A percentile compares a stretch with the other conserved stretches of the same genome.
Evolutionary conservation across 2,329 filamentous ascomycete species (phyloP).

Genomic region (Raffaelea ambrosiae): DNA sequence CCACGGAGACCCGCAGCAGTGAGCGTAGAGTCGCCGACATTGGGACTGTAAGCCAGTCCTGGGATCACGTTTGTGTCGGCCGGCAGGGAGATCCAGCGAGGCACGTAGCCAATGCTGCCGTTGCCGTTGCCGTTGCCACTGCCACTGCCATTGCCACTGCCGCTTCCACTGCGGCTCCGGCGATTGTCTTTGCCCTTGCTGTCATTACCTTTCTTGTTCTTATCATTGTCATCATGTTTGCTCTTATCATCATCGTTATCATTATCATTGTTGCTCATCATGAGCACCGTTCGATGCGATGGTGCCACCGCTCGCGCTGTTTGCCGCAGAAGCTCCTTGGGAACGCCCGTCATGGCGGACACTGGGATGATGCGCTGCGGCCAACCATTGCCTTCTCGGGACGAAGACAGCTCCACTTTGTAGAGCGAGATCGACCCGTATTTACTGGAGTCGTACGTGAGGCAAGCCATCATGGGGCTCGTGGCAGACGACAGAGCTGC

Average conservation of each 20-base stretch:
- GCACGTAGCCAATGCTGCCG: background rate
- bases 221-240: background rate
- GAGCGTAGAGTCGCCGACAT: slow-evolving; percentile 6
- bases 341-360: slow-evolving; percentile 13
- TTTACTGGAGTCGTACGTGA: slow-evolving; percentile 10
- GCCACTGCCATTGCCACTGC: background rate
- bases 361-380: slow-evolving; percentile 13
- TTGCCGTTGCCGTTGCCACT: background rate
- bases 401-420: slow-evolving; percentile 9
- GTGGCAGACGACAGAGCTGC: background rate
- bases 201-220: background rate
- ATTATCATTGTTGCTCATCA: background rate
- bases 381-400: slow-evolving; percentile 3
- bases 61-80: slow-evolving; percentile 5
- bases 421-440: slow-evolving; percentile 14
- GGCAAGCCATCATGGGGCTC: slow-evolving; percentile 11
- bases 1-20: slow-evolving; percentile 2
- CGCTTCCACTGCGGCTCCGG: background rate
- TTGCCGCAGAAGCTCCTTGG: slow-evolving; percentile 13
- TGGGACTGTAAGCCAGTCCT: slow-evolving; percentile 9
- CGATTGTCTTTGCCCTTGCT: background rate
- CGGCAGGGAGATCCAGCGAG: slow-evolving; percentile 11
- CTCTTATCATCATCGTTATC: background rate
- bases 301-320: slow-evolving; percentile 11
- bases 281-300: slow-evolving; percentile 11